Evolutionary conservation across 2,329 filamentous ascomycete species (phyloP), one percentile per base, ranked within the genome.

Genomic region (Ceratocystis cacaofunesta): DNA sequence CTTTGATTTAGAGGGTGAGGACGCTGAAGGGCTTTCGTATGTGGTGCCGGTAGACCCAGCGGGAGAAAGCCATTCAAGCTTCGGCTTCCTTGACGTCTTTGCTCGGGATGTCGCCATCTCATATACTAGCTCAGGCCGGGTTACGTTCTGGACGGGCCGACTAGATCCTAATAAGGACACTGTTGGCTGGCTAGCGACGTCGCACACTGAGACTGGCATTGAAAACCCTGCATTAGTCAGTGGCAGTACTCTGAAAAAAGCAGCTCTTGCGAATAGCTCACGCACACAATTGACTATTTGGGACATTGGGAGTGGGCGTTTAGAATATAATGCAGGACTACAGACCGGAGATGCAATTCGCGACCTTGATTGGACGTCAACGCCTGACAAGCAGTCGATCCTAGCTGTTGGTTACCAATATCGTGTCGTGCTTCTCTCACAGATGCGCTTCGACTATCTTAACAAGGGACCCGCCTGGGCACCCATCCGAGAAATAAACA

Each of bases 321-420:
- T 96, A 5, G 92, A 96, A 73, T 91, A 89, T 71, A 82, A 89
- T 68, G 84, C 92, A 70, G 81, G 84, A 36, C 94, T 91, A 69
- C 82, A 87, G 69, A 80, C 81, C 12, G 82, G 87, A 67, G 88
- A 94, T 70, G 82, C 81, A 5, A 90, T 96, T 50, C 85, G 87
- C 68, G 92, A 96, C 73, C 82, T 96, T 12, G 91, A 96, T 73
- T 96, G 92, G 92, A 92, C 91, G 0, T 92, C 89, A 2, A 96
- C 92, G 0, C 90, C 90, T 0, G 90, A 95, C 73, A 85, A 85
- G 61, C 90, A 96, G 71, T 92, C 89, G 0, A 91, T 96, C 65
- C 78, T 96, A 22, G 90, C 92, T 0, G 89, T 96, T n/a, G 91
- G 92, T 0, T 96, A 96, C 71, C 86, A 87, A n/a, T 89, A 92